Evolutionary conservation across 805 yeast species (phyloP).

Genomic region (Saccharomycopsis amapae): DNA sequence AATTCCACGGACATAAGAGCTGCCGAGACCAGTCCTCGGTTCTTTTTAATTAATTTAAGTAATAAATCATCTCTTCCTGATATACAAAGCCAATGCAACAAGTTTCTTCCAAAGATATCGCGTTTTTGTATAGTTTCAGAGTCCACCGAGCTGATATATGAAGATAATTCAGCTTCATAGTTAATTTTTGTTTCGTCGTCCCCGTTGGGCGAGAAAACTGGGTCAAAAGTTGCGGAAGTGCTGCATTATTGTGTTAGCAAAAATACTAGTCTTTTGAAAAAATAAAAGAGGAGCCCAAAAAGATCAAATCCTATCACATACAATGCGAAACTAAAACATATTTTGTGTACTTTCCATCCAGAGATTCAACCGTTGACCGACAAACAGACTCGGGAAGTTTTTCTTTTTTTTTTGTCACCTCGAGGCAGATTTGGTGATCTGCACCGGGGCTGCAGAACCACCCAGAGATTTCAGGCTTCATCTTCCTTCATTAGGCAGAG

Average conservation of each 20-base stretch:
- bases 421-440: no score
- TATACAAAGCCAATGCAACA: slow-evolving; percentile 50
- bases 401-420: no score
- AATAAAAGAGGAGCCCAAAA: not conserved
- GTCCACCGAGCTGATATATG: no score
- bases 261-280: no score
- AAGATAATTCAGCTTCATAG: not conserved
- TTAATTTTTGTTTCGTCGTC: not conserved
- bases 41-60: slow-evolving; percentile 37
- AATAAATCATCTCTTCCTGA: slow-evolving; percentile 43
- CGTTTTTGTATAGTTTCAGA: no score
- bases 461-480: no score
- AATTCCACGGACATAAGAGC: slow-evolving; percentile 46
- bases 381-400: no score
- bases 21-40: slow-evolving; percentile 28
- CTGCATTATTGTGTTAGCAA: not conserved
- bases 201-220: no score
- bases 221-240: not conserved
- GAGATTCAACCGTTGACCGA: no score
- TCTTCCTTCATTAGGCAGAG: no score
- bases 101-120: slow-evolving; percentile 66
- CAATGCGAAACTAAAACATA: not conserved
- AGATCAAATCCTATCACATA: not conserved
- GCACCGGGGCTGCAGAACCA: no score
- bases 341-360: no score